phyloP scores from a whole-genome alignment of 2,329 filamentous ascomycete genomes.

The Colletotrichum sp. region DNA sequence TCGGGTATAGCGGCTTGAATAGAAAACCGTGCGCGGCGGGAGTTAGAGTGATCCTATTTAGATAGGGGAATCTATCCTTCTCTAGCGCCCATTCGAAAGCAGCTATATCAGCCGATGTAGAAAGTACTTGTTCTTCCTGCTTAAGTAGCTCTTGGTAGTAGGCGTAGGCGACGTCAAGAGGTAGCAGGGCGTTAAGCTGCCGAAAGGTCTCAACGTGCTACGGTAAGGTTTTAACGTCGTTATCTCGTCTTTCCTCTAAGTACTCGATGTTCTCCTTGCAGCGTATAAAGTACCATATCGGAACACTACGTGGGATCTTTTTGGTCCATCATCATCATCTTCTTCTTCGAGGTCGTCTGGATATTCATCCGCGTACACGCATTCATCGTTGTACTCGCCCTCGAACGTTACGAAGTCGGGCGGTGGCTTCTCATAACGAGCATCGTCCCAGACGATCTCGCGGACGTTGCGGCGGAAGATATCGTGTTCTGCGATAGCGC shows the following conservation, averaged over 20 bases:
- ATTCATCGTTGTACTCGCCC: not conserved
- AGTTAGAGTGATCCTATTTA: slow-evolving; percentile 43
- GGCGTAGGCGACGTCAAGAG: slow-evolving; percentile 21
- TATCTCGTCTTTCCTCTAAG: not conserved
- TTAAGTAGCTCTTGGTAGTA: slow-evolving; percentile 35
- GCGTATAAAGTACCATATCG: not conserved
- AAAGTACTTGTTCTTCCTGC: slow-evolving; percentile 34
- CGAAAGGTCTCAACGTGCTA: not conserved
- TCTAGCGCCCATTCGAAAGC: slow-evolving; percentile 36
- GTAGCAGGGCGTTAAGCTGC: not conserved
- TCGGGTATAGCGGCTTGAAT: slow-evolving; percentile 40
- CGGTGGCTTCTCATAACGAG: not conserved
- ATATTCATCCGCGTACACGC: not conserved
- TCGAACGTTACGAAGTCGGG: not conserved
- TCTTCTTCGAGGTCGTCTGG: not conserved
- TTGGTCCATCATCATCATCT: not conserved
- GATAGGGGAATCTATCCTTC: slow-evolving; percentile 31
- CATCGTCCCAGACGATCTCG: slow-evolving; percentile 46
- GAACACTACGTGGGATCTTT: not conserved
- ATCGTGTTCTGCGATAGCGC: slow-evolving; percentile 39
- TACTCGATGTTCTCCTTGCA: not conserved
- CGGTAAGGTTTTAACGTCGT: not conserved
- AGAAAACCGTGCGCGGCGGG: slow-evolving; percentile 40
- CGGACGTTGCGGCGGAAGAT: slow-evolving; percentile 30
- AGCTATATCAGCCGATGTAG: slow-evolving; percentile 28